A percentile compares a stretch with the other conserved stretches of the same genome.
phyloP scores from a whole-genome alignment of 441 rosid species.

The Syzygium syzygioides region DNA sequence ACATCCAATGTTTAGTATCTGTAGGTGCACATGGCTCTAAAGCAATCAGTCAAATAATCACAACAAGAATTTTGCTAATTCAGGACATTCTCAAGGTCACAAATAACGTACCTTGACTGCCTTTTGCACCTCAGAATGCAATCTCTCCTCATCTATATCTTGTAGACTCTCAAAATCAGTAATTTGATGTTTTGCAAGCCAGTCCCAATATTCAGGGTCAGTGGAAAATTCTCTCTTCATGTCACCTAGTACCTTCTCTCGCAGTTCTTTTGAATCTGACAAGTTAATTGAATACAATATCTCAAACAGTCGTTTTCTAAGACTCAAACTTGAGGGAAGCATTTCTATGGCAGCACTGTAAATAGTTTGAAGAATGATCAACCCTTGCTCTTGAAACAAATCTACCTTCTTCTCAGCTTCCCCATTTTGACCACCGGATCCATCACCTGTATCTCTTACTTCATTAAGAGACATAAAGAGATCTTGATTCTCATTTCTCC shows the following conservation, averaged over 20 bases:
- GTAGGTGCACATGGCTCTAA: background rate
- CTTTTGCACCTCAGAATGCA: constrained; percentile 32
- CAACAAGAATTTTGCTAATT: background rate
- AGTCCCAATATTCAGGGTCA: constrained; percentile 74
- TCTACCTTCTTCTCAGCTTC: constrained; percentile 40
- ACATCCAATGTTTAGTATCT: background rate
- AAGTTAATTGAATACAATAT: constrained; percentile 64
- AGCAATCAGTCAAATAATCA: background rate
- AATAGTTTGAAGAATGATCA: constrained; percentile 52
- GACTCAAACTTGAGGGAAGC: constrained; percentile 60
- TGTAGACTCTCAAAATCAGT: constrained; percentile 13
- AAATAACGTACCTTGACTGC: constrained; percentile 54
- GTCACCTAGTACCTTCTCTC: constrained; percentile 50
- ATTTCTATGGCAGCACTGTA: constrained; percentile 69
- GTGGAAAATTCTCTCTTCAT: constrained; percentile 65
- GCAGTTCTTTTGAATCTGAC: constrained; percentile 60
- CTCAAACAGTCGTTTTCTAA: constrained; percentile 70
- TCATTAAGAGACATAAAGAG: constrained; percentile 61
- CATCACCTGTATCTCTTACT: constrained; percentile 22
- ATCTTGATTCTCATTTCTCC: constrained; percentile 65
- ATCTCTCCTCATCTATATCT: constrained; percentile 18
- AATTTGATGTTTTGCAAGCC: constrained; percentile 78
- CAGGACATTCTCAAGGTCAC: background rate
- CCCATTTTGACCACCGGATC: constrained; percentile 25
- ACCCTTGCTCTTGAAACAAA: constrained; percentile 59